These are phyloP conservation scores for Ophiostoma ulmi DNA, from an alignment of 2,329 filamentous ascomycete species.

Conservation along the genomic window DNA sequence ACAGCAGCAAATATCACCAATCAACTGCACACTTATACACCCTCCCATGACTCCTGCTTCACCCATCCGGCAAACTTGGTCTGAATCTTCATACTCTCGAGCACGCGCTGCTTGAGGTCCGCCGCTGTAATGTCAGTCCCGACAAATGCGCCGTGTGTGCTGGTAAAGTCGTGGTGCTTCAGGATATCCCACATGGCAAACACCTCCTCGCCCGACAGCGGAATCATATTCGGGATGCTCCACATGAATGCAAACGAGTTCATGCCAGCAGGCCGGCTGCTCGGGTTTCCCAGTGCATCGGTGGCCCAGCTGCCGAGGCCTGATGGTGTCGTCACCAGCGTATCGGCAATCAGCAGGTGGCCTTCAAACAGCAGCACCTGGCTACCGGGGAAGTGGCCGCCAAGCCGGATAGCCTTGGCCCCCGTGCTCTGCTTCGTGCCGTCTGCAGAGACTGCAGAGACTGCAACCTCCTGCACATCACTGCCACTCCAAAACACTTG, in stretches of 20 bases:
- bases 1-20: too few species aligned
- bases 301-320: slow-evolving; percentile 46
- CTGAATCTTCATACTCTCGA: slow-evolving; percentile 75
- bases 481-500: slow-evolving; percentile 44
- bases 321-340: slow-evolving; percentile 64
- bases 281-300: slow-evolving; percentile 38
- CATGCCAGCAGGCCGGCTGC: slow-evolving; percentile 40
- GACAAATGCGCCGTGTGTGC: slow-evolving; percentile 63
- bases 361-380: slow-evolving; percentile 58
- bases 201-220: slow-evolving; percentile 59
- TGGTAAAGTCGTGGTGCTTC: slow-evolving; percentile 55
- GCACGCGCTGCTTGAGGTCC: slow-evolving; percentile 57
- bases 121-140: slow-evolving; percentile 55
- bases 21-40: not conserved
- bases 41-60: slow-evolving; percentile 32
- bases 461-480: slow-evolving; percentile 37
- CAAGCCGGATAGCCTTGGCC: slow-evolving; percentile 61
- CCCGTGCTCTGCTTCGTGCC: not conserved
- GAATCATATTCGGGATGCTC: slow-evolving; percentile 71
- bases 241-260: slow-evolving; percentile 68
- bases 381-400: slow-evolving; percentile 76
- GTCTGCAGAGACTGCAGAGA: not conserved
- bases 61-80: slow-evolving; percentile 47
- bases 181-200: slow-evolving; percentile 65
- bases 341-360: slow-evolving; percentile 70